Conservation (phyloP, 1,139 yeast species). For the Pichia sp. region DNA sequence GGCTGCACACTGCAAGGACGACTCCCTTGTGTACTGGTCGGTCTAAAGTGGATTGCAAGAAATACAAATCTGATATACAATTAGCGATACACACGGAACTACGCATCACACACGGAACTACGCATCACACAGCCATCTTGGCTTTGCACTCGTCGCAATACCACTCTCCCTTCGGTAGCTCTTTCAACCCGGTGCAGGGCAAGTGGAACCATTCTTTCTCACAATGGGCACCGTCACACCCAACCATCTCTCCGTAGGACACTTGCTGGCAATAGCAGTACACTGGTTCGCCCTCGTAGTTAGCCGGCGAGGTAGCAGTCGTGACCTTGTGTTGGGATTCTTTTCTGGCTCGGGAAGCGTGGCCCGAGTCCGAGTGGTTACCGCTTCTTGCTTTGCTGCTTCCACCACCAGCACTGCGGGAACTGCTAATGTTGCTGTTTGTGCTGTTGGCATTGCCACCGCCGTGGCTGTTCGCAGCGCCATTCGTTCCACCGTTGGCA, state of each 20-base stretch:
- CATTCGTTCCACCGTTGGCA: not conserved
- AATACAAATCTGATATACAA: not conserved
- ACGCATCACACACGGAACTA: not conserved
- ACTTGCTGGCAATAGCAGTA: slow-evolving; percentile 96
- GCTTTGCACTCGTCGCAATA: slow-evolving; percentile 81
- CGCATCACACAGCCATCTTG: slow-evolving; percentile 10
- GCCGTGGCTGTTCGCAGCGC: not conserved
- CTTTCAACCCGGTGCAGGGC: slow-evolving; percentile 87
- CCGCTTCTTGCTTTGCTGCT: slow-evolving; percentile 8
- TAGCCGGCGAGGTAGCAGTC: slow-evolving; percentile 14
- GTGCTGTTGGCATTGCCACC: not conserved
- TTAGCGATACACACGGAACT: not conserved
- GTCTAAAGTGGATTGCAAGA: not conserved
- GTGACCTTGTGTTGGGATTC: not conserved
- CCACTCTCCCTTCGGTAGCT: slow-evolving; percentile 96
- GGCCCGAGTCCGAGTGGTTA: slow-evolving; percentile 14
- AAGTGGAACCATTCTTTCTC: slow-evolving; percentile 96
- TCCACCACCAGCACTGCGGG: not conserved
- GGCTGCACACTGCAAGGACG: too few relatives aligned
- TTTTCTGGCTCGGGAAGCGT: slow-evolving; percentile 10
- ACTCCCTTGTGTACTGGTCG: too few relatives aligned
- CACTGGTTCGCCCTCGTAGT: slow-evolving; percentile 56
- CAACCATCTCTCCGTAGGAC: slow-evolving; percentile 98
- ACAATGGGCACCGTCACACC: slow-evolving; percentile 93
- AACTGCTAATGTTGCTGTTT: not conserved